Evolutionary conservation across 2,329 filamentous ascomycete genomes (phyloP).

Genomic region (Corynespora cassiicola): DNA sequence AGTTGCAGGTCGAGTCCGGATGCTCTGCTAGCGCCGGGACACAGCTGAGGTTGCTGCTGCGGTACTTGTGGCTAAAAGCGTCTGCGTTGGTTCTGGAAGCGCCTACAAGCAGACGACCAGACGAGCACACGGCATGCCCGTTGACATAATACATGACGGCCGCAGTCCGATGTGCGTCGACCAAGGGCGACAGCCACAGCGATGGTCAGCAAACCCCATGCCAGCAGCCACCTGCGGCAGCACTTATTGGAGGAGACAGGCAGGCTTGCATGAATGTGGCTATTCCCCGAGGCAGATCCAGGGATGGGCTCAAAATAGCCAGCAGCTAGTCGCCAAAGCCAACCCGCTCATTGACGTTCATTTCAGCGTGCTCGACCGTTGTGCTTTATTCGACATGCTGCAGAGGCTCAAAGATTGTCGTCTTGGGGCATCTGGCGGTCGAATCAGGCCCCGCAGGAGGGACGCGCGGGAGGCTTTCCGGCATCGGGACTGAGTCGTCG

Average conservation of each 20-base stretch:
- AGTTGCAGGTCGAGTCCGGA: too few relatives aligned
- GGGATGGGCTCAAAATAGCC: conserved; percentile 7
- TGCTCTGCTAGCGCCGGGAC: too few relatives aligned
- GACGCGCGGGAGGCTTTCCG: conserved; percentile 6
- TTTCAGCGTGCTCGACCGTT: background rate
- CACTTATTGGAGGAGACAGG: conserved; percentile 6
- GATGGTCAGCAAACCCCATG: conserved; percentile 9
- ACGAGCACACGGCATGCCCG: conserved; percentile 4
- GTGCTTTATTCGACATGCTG: too few relatives aligned
- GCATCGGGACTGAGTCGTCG: conserved; percentile 3
- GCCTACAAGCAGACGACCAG: too few relatives aligned
- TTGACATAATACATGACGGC: conserved; percentile 5
- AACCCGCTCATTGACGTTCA: background rate
- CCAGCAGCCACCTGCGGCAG: conserved; percentile 2
- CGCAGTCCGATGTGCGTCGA: conserved; percentile 1
- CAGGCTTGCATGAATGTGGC: conserved; percentile 14
- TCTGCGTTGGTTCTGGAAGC: too few relatives aligned
- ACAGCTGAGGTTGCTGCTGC: too few relatives aligned
- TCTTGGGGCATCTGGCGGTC: too few relatives aligned
- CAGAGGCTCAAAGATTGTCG: too few relatives aligned
- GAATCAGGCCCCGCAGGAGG: background rate
- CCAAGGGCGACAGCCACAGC: background rate
- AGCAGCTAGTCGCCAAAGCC: conserved; percentile 11
- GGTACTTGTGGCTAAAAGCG: too few relatives aligned
- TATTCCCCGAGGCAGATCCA: conserved; percentile 4